These are phyloP conservation scores for Thelephora terrestris DNA, from an alignment of 1,284 basidiomycete genomes.

Conservation along the genomic window DNA sequence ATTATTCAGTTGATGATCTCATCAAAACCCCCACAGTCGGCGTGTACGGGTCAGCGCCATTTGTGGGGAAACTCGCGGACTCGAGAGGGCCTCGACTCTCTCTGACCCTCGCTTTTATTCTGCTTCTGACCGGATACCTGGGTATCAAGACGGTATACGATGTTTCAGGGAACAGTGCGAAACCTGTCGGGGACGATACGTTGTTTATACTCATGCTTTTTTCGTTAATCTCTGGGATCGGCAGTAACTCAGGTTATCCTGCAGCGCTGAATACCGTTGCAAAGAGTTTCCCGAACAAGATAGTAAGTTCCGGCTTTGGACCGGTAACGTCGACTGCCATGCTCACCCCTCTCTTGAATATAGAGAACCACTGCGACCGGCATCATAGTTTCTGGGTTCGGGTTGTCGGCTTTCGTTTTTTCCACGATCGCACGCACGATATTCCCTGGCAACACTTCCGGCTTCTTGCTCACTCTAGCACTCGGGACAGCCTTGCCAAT, in stretches of 20 bases:
- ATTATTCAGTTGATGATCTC: neutral
- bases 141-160: conserved; percentile 58
- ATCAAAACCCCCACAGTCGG: too few species aligned
- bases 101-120: conserved; percentile 37
- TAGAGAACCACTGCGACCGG: too few species aligned
- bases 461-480: conserved; percentile 26
- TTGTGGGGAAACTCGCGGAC: conserved; percentile 67
- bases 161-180: conserved; percentile 26
- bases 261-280: conserved; percentile 55
- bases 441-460: conserved; percentile 63
- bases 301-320: neutral
- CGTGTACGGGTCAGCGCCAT: conserved; percentile 50
- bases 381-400: conserved; percentile 70
- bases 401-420: conserved; percentile 73
- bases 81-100: conserved; percentile 46
- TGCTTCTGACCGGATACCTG: conserved; percentile 55
- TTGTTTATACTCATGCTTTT: conserved; percentile 38
- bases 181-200: conserved; percentile 14
- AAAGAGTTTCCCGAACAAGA: conserved; percentile 47
- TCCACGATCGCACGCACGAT: conserved; percentile 55
- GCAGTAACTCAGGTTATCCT: conserved; percentile 48
- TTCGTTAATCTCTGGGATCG: conserved; percentile 49
- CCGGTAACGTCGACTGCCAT: neutral
- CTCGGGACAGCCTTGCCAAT: conserved; percentile 58
- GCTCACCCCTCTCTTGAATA: conserved; percentile 36